Percentiles rank a stretch among this genome's conserved stretches.
phyloP scores from a whole-genome alignment of 495 filamentous ascomycete species.

The Podospora anserina region DNA sequence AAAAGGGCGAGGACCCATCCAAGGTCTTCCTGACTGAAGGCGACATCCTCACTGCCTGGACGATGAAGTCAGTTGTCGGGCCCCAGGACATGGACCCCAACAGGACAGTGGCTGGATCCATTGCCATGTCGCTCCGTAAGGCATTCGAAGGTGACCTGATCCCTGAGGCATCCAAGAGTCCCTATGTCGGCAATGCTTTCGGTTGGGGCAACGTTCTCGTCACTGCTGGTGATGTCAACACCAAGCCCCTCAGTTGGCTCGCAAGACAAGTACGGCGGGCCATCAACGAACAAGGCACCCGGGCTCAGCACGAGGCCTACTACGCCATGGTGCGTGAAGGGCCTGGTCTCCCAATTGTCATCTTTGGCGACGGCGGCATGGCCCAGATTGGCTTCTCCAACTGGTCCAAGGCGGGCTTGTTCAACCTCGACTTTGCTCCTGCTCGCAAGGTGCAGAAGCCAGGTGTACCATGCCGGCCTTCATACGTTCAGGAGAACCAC shows the following conservation, averaged over 20 bases:
- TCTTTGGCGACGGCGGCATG: conserved; percentile 44
- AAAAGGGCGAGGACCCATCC: conserved; percentile 24
- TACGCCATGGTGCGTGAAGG: conserved; percentile 27
- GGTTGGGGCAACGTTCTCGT: conserved; percentile 34
- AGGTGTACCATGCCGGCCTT: conserved; percentile 13
- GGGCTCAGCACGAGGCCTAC: conserved; percentile 43
- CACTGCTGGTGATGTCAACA: conserved; percentile 32
- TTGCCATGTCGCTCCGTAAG: conserved; percentile 29
- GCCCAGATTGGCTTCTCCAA: conserved; percentile 42
- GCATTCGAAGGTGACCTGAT: conserved; percentile 28
- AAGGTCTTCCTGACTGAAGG: conserved; percentile 44
- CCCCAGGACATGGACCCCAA: conserved; percentile 20
- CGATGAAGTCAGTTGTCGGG: conserved; percentile 27
- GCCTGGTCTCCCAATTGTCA: conserved; percentile 25
- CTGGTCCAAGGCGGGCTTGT: conserved; percentile 44
- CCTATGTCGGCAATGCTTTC: conserved; percentile 38
- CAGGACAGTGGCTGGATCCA: conserved; percentile 25
- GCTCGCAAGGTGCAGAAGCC: conserved; percentile 23
- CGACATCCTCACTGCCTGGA: conserved; percentile 42
- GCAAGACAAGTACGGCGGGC: conserved; percentile 37
- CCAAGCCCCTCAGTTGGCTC: conserved; percentile 42
- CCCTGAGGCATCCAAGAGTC: conserved; percentile 22
- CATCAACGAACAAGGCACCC: conserved; percentile 46
- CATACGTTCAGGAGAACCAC: conserved; percentile 36
- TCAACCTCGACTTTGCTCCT: conserved; percentile 42